A percentile compares a stretch with the other conserved stretches of the same genome.
Conservation (phyloP, 768 basidiomycete species). For the Kwoniella sp. region DNA sequence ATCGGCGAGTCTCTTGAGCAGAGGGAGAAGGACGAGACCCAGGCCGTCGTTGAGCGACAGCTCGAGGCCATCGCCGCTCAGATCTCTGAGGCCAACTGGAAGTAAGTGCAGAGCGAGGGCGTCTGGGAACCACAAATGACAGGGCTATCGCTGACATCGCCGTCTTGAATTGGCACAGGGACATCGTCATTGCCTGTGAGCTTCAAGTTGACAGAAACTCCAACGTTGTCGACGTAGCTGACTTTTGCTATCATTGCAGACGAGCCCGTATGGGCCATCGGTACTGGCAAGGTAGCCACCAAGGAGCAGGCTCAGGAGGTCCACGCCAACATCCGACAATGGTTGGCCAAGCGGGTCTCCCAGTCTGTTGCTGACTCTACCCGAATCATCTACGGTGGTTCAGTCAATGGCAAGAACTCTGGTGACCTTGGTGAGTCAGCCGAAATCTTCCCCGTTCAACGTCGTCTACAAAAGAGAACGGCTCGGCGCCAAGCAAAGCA, state of each 20-base stretch:
- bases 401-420: conserved; percentile 85
- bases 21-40: conserved; percentile 78
- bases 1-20: conserved; percentile 90
- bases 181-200: conserved; percentile 81
- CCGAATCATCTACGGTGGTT: conserved; percentile 94
- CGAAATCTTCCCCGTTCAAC: neutral
- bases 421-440: conserved; percentile 70
- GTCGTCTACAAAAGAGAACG: too few relatives aligned
- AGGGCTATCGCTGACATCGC: conserved; percentile 4
- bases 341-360: conserved; percentile 69
- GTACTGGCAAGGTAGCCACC: conserved; percentile 94
- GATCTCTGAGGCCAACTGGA: conserved; percentile 71
- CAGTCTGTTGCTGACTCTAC: conserved; percentile 69
- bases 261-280: conserved; percentile 84
- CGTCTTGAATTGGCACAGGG: conserved; percentile 59
- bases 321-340: conserved; percentile 78
- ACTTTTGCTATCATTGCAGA: conserved; percentile 13
- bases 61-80: conserved; percentile 66
- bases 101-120: conserved; percentile 61
- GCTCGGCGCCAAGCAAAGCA: neutral
- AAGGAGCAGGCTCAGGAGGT: conserved; percentile 85
- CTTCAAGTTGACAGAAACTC: neutral
- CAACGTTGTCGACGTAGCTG: neutral
- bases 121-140: neutral
- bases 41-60: conserved; percentile 77